Percentiles rank a stretch among this genome's conserved stretches.
Conservation (phyloP, 2,329 filamentous ascomycete genomes). For the Ophiocordyceps polyrhachis-furcata region DNA sequence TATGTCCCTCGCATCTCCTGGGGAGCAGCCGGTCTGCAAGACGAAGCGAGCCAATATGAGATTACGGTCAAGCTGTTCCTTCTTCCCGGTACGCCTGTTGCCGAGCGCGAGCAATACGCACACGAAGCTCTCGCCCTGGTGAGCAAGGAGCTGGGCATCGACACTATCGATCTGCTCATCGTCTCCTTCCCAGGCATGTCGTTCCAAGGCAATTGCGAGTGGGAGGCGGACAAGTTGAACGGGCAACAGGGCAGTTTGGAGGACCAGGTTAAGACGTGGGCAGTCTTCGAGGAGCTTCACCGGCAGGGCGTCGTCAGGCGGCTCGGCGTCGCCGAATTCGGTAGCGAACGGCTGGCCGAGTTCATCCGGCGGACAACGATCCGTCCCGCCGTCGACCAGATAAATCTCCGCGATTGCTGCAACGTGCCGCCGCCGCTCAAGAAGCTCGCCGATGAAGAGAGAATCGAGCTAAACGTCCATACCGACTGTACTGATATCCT, state of each 20-base stretch:
- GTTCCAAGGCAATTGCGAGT: constrained; percentile 85
- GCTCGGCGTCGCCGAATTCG: constrained; percentile 82
- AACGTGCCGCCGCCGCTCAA: constrained; percentile 81
- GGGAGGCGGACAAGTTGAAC: constrained; percentile 46
- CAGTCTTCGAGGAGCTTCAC: constrained; percentile 55
- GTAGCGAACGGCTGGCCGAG: constrained; percentile 59
- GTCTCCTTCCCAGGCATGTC: constrained; percentile 84
- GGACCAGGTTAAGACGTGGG: constrained; percentile 50
- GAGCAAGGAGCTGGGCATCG: constrained; percentile 56
- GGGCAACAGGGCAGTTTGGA: constrained; percentile 44
- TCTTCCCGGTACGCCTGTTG: constrained; percentile 49
- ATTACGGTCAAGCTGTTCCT: constrained; percentile 95
- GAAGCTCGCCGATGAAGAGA: constrained; percentile 61
- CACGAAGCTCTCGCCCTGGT: constrained; percentile 66
- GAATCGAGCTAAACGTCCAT: constrained; percentile 80
- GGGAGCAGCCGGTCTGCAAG: constrained; percentile 49
- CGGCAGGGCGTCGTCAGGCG: constrained; percentile 50
- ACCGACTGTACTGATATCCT: constrained; percentile 87
- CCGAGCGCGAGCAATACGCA: constrained; percentile 49
- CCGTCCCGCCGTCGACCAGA: constrained; percentile 75
- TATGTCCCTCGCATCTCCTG: constrained; percentile 68
- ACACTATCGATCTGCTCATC: constrained; percentile 71
- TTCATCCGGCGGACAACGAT: constrained; percentile 56
- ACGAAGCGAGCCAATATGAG: constrained; percentile 74
- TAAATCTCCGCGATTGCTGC: constrained; percentile 91